Conservation (phyloP, 1,139 yeast species). For the Sugiyamaella sp. region DNA sequence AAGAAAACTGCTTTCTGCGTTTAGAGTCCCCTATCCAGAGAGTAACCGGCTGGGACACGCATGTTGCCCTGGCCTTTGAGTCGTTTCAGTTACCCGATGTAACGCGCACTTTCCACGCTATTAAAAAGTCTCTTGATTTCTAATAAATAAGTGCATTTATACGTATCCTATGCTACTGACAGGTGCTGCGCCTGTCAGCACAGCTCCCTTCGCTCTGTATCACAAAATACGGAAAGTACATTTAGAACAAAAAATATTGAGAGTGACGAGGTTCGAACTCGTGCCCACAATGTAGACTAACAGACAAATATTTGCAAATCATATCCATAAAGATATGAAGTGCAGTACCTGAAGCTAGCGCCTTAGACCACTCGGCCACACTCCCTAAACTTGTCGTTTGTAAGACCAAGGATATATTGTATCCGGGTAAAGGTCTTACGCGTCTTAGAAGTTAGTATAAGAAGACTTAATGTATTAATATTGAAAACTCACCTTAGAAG, state of each 20-base stretch:
- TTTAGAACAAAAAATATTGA: slow-evolving; percentile 7
- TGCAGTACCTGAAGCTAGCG: slow-evolving; percentile 16
- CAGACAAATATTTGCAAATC: slow-evolving; percentile 10
- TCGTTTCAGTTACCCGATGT: slow-evolving; percentile 43
- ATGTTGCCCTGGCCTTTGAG: slow-evolving; percentile 41
- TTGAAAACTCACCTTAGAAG: no score
- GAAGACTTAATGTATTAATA: no score
- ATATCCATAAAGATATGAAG: slow-evolving; percentile 7
- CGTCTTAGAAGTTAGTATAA: no score
- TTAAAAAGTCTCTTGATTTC: slow-evolving; percentile 38
- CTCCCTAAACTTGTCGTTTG: no score
- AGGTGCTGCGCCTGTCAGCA: not conserved
- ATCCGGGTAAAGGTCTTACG: no score
- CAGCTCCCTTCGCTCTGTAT: not conserved
- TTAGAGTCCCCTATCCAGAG: slow-evolving; percentile 44
- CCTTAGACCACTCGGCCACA: slow-evolving; percentile 20
- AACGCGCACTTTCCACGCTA: slow-evolving; percentile 41
- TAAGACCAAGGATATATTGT: no score
- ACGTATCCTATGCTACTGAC: not conserved
- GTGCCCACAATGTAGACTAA: slow-evolving; percentile 18
- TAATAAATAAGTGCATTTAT: slow-evolving; percentile 19
- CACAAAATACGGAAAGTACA: not conserved
- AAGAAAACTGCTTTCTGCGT: slow-evolving; percentile 39
- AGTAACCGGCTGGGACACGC: slow-evolving; percentile 45
- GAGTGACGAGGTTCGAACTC: slow-evolving; percentile 20